Evolutionary conservation across 2,329 filamentous ascomycete species (phyloP).

Genomic region (Hymenoscyphus albidus): DNA sequence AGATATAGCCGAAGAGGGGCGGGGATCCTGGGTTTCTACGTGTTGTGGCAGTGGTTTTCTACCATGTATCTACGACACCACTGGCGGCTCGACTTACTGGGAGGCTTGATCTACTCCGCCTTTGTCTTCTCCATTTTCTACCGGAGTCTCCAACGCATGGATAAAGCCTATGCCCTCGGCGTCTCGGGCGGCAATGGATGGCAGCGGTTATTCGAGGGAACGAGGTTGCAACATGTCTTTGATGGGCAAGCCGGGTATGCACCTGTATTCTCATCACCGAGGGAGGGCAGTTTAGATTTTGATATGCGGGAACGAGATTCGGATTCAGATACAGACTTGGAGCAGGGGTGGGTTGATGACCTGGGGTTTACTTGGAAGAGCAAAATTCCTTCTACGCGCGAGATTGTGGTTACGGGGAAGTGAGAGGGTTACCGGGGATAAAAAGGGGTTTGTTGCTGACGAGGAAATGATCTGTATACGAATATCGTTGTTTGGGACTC

Average conservation of each 20-base stretch:
- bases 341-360: slow-evolving; percentile 24
- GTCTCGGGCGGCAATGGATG: slow-evolving; percentile 30
- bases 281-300: slow-evolving; percentile 9
- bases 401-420: not conserved
- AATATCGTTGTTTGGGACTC: too few species aligned
- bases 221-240: slow-evolving; percentile 26
- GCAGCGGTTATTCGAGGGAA: slow-evolving; percentile 29
- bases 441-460: too few species aligned
- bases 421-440: too few species aligned
- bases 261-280: slow-evolving; percentile 13
- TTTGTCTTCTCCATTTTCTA: slow-evolving; percentile 60
- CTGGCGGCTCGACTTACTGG: slow-evolving; percentile 87
- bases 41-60: slow-evolving; percentile 92
- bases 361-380: slow-evolving; percentile 18
- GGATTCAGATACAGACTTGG: slow-evolving; percentile 21
- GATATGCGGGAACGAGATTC: slow-evolving; percentile 11
- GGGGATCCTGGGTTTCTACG: slow-evolving; percentile 67
- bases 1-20: slow-evolving; percentile 50
- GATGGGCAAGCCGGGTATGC: slow-evolving; percentile 25
- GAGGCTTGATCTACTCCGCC: slow-evolving; percentile 72
- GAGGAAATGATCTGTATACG: too few species aligned
- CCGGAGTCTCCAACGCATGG: slow-evolving; percentile 26
- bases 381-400: slow-evolving; percentile 9
- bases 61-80: slow-evolving; percentile 97
- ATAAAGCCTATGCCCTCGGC: slow-evolving; percentile 29